Percentiles rank a stretch among this genome's conserved stretches.
Evolutionary conservation across 345 rosid species (phyloP).

Genomic region (Arabidopsis arenosa): DNA sequence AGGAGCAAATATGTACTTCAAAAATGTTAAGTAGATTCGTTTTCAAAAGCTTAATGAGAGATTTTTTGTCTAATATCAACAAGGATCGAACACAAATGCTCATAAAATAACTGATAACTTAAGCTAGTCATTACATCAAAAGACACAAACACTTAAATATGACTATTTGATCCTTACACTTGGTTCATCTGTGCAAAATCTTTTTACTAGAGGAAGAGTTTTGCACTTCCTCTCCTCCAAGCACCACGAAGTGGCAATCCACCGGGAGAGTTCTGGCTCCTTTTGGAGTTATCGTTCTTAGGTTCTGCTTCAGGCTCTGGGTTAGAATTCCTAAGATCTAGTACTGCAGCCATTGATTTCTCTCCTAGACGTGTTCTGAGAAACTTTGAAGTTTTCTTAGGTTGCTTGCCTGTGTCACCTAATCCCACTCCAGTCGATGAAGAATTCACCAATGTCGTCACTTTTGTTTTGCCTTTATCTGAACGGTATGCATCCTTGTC

Average conservation of each 20-base stretch:
- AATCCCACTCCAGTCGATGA: slow-evolving; percentile 46
- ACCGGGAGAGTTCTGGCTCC: slow-evolving; percentile 39
- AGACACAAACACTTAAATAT: not conserved
- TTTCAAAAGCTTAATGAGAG: too few species aligned
- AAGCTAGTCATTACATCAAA: slow-evolving; percentile 9
- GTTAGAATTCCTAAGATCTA: slow-evolving; percentile 52
- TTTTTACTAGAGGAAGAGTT: slow-evolving; percentile 55
- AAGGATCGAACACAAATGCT: too few species aligned
- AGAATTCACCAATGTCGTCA: slow-evolving; percentile 30
- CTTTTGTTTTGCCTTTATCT: slow-evolving; percentile 58
- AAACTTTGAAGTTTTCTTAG: slow-evolving; percentile 78
- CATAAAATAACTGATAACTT: too few species aligned
- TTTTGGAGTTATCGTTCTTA: slow-evolving; percentile 36
- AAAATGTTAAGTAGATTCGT: too few species aligned
- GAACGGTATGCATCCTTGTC: slow-evolving; percentile 58
- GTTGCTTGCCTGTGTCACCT: slow-evolving; percentile 54
- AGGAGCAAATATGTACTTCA: too few species aligned
- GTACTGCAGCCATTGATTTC: slow-evolving; percentile 61
- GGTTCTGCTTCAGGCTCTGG: slow-evolving; percentile 51
- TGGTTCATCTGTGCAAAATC: not conserved
- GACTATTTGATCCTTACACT: not conserved
- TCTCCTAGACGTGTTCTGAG: slow-evolving; percentile 75
- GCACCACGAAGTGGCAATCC: slow-evolving; percentile 66
- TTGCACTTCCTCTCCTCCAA: slow-evolving; percentile 72
- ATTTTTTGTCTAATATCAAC: too few species aligned